Evolutionary conservation across 1,139 yeast genomes (phyloP).

Genomic region (Pichia sp.): DNA sequence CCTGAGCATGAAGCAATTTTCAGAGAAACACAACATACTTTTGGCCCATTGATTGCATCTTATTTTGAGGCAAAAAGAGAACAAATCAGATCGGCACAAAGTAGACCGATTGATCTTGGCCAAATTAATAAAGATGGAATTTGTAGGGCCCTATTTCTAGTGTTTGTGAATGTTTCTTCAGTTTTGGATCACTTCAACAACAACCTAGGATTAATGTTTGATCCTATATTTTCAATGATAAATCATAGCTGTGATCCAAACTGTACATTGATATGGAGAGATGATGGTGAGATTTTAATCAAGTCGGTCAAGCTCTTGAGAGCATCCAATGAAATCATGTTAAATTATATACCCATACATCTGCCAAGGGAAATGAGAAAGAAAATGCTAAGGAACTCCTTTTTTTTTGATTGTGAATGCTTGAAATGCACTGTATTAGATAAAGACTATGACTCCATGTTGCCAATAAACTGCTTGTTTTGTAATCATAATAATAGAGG

Average conservation of each 20-base stretch:
- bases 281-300: conserved; percentile 21
- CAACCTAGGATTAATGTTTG: conserved; percentile 36
- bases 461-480: conserved; percentile 20
- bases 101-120: not conserved
- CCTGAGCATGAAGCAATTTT: conserved; percentile 9
- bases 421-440: conserved; percentile 24
- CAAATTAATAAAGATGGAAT: conserved; percentile 18
- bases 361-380: conserved; percentile 31
- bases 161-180: conserved; percentile 32
- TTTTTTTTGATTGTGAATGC: conserved; percentile 37
- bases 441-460: conserved; percentile 20
- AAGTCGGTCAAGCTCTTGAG: conserved; percentile 27
- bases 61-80: conserved; percentile 5
- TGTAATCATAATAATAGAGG: conserved; percentile 16
- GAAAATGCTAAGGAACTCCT: conserved; percentile 26
- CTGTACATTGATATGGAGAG: conserved; percentile 28
- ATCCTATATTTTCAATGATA: conserved; percentile 36
- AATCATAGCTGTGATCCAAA: conserved; percentile 36
- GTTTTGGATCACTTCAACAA: conserved; percentile 28
- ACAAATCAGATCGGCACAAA: not conserved
- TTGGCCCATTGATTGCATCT: conserved; percentile 3
- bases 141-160: conserved; percentile 21
- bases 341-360: conserved; percentile 33
- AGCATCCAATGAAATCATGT: conserved; percentile 31
- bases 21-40: conserved; percentile 3